Evolutionary conservation across 1,284 basidiomycete species (phyloP).

Genomic region (Cutaneotrichosporon sp.): DNA sequence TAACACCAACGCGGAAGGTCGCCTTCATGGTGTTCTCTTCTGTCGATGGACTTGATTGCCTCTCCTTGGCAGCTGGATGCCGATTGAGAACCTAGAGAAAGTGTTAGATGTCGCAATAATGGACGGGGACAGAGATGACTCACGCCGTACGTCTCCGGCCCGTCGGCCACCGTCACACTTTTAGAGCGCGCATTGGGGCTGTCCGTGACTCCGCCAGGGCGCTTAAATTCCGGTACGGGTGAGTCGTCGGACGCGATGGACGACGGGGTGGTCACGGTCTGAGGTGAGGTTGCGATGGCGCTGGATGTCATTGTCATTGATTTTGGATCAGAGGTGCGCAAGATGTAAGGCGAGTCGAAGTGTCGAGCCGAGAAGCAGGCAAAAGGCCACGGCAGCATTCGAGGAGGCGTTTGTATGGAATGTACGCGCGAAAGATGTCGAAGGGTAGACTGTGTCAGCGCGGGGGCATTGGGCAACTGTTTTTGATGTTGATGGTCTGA

Average conservation of each 20-base stretch:
- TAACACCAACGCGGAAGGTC: constrained; percentile 75
- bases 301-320: neutral
- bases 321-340: neutral
- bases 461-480: too few relatives aligned
- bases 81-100: constrained; percentile 45
- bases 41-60: neutral
- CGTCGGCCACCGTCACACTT: constrained; percentile 65
- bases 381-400: neutral
- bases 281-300: neutral
- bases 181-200: constrained; percentile 65
- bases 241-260: constrained; percentile 13
- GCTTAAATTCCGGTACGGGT: constrained; percentile 15
- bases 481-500: too few relatives aligned
- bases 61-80: constrained; percentile 30
- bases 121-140: constrained; percentile 33
- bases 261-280: constrained; percentile 10
- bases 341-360: neutral
- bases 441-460: neutral
- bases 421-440: neutral
- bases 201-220: constrained; percentile 35
- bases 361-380: neutral
- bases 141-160: constrained; percentile 69
- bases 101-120: neutral
- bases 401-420: neutral
- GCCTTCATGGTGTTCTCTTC: constrained; percentile 33